Conservation (phyloP, 805 yeast species). For the Lachancea waltii region DNA sequence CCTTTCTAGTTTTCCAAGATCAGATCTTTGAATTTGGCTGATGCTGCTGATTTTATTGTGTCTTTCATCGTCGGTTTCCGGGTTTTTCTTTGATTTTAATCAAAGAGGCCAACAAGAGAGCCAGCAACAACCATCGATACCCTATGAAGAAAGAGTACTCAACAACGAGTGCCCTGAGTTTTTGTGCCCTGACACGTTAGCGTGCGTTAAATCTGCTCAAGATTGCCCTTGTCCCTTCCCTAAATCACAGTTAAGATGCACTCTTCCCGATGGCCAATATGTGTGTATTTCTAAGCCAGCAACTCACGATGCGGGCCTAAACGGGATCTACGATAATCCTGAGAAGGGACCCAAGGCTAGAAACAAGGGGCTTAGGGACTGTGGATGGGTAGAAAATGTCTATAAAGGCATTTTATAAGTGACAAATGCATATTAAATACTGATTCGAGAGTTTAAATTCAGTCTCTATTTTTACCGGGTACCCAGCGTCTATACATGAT, state of each 20-base stretch:
- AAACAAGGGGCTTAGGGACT: conserved; percentile 57
- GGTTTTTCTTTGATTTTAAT: conserved; percentile 33
- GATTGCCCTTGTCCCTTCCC: conserved; percentile 93
- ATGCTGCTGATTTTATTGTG: too few relatives aligned
- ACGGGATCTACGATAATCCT: conserved; percentile 38
- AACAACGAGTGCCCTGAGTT: conserved; percentile 51
- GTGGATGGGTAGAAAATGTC: conserved; percentile 78
- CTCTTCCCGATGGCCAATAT: conserved; percentile 56
- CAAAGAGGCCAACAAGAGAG: conserved; percentile 37
- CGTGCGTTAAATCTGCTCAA: conserved; percentile 60
- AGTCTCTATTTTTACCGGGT: conserved; percentile 79
- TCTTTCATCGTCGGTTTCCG: too few relatives aligned
- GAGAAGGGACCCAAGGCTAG: conserved; percentile 41
- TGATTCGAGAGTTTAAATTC: conserved; percentile 7
- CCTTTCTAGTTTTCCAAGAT: too few relatives aligned
- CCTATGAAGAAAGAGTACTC: conserved; percentile 34
- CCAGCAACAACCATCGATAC: conserved; percentile 30
- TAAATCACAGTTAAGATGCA: conserved; percentile 74
- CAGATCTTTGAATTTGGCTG: too few relatives aligned
- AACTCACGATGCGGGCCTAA: conserved; percentile 34
- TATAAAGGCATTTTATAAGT: conserved; percentile 48
- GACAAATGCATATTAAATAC: not conserved
- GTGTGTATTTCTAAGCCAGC: conserved; percentile 85
- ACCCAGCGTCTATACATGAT: conserved; percentile 75
- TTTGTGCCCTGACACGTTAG: conserved; percentile 76